A percentile compares a stretch with the other conserved stretches of the same genome.
Evolutionary conservation across 31 red algal species (phyloP).

Genomic region (Odonthalia washingtoniensis): DNA sequence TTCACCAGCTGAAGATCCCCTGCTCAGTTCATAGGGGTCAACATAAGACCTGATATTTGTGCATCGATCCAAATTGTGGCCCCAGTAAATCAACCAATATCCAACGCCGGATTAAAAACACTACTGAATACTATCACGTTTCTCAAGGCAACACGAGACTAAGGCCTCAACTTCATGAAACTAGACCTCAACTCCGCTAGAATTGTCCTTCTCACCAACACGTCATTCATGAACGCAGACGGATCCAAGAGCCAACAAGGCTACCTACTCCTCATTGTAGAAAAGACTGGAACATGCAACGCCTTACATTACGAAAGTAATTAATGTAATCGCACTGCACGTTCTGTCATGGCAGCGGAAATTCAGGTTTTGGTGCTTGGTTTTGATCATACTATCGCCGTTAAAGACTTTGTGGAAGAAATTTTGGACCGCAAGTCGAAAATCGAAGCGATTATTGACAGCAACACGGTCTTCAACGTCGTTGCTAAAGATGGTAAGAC

Average conservation of each 20-base stretch:
- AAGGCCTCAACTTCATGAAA: too few relatives aligned
- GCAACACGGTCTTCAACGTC: conserved; percentile 21
- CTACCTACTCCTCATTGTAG: conserved; percentile 16
- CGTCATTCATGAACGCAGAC: conserved; percentile 1
- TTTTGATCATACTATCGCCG: conserved; percentile 11
- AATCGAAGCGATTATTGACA: conserved; percentile 28
- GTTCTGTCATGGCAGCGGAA: conserved; percentile 55
- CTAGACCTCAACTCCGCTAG: too few relatives aligned
- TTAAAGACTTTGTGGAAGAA: conserved; percentile 12
- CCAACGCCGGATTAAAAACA: too few relatives aligned
- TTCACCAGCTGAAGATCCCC: too few relatives aligned
- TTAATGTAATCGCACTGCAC: background rate
- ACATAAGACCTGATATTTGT: too few relatives aligned
- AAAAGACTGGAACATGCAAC: conserved; percentile 1
- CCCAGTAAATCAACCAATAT: too few relatives aligned
- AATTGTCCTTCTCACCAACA: too few relatives aligned
- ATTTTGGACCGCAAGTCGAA: conserved; percentile 1
- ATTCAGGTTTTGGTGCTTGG: conserved; percentile 8
- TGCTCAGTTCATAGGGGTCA: too few relatives aligned
- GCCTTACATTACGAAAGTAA: conserved; percentile 33
- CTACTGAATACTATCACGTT: too few relatives aligned
- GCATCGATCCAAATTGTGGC: too few relatives aligned
- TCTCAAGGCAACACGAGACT: too few relatives aligned
- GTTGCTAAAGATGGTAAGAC: conserved; percentile 4
- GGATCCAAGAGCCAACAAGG: conserved; percentile 24